Percentiles rank a stretch among this genome's conserved stretches.
Evolutionary conservation across 2,329 filamentous ascomycete species (phyloP).

Genomic region (Colletotrichum tanaceti): DNA sequence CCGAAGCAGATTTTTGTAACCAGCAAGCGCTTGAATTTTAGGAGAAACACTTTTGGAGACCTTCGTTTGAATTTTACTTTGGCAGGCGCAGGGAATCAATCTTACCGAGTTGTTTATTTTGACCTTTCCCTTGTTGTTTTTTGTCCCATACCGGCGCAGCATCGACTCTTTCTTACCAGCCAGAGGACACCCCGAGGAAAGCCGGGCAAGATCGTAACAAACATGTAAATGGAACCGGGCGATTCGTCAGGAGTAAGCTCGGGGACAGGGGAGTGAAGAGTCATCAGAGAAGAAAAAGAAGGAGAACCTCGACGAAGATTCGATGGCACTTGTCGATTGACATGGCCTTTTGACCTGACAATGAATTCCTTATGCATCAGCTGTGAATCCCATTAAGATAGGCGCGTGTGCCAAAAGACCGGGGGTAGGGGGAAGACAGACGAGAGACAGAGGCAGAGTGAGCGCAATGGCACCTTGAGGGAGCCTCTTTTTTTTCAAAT

Average conservation of each 20-base stretch:
- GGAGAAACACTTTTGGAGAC: slow-evolving; percentile 1
- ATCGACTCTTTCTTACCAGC: neutral
- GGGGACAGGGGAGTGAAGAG: neutral
- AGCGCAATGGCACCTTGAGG: neutral
- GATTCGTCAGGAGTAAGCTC: neutral
- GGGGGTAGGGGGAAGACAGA: too few relatives aligned
- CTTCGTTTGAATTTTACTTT: neutral
- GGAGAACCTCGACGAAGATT: neutral
- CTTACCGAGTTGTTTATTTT: neutral
- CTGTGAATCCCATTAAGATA: slow-evolving; percentile 1
- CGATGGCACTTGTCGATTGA: neutral
- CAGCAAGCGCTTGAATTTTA: slow-evolving; percentile 26
- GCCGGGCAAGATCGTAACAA: slow-evolving; percentile 2
- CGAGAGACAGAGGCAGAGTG: neutral
- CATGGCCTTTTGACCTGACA: neutral
- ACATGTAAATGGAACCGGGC: neutral
- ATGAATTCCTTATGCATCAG: neutral
- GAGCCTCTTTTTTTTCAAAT: too few relatives aligned
- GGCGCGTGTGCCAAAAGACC: slow-evolving; percentile 2
- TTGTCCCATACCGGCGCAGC: neutral
- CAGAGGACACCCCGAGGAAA: neutral
- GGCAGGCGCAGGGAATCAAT: slow-evolving; percentile 1
- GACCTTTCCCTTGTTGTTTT: neutral
- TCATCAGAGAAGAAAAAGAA: neutral
- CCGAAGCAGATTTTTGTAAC: neutral